Evolutionary conservation across 2,329 filamentous ascomycete species (phyloP), one percentile per base, ranked within the genome.

Genomic region (Scedosporium aurantiacum): DNA sequence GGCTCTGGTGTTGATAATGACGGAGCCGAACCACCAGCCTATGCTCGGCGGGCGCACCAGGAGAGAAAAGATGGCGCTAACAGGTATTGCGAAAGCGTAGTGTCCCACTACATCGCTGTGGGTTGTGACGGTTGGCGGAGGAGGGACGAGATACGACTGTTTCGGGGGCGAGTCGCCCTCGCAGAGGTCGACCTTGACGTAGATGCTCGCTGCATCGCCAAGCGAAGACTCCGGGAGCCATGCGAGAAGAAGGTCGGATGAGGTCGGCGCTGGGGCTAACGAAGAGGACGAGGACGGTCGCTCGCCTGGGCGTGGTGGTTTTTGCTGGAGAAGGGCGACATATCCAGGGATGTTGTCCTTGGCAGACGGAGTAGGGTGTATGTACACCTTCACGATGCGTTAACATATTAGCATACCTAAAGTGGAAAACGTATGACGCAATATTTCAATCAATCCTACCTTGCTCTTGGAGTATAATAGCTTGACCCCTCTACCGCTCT

Each of bases 1-100:
- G 0, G 88, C 86, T 12, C 89, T 81, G 1, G 90, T 91, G 71
- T 99, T 99, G 76, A 99, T 90, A 62, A 99, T 88, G 28, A 99
- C 76, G 65, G 91, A 96, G 40, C 94, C 94, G 72, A 95, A 97
- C 94, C 94, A 99, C 95, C 94, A 99, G 16, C 94, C 95, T 6
- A 96, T 76, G 71, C 91, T 97, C 4, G 94, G 95, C 3, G 93
- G 93, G 1, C 94, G 85, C 45, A 99, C 87, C 6, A 96, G 80
- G 4, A 99, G 80, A 28, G 90, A 96, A 74, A 95, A 99, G 63
- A 99, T 87, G 65, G 93, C 89, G 66, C 85, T 90, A 32, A 97
- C 82, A 1, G 94, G 94, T 5, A 99, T 82, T 1, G 93, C 91
- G 70, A 99, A 99, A 1, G 94, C 86, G 71, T 96, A 97, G 57